Evolutionary conservation across 1,139 yeast species (phyloP), one percentile per base, ranked within the genome.

Genomic region (Pichia sp.): DNA sequence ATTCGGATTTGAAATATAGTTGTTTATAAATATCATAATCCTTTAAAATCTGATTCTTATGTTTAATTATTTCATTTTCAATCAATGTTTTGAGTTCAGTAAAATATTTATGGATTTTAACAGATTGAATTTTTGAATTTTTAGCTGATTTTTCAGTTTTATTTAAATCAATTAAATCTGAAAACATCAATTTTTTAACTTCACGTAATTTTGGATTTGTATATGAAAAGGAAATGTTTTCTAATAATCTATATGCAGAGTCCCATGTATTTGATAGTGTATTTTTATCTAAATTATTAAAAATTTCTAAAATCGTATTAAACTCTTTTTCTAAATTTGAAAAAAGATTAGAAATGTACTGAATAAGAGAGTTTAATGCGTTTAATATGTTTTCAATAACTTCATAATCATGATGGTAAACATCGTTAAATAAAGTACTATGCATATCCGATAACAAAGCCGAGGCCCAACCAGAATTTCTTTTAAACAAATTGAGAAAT

Each of bases 281-380:
- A 47, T 76, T 73, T 33, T 65, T 57, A 40, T 67, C 69, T 25
- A 80, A 57, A 19, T 70, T 56, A 39, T 64, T 65, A 37, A 79
- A 64, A 42, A 71, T 68, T 35, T 71, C 75, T 37, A 68, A 63
- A 33, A 74, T 70, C 19, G 66, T 69, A 42, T 70, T 69, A 54
- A 76, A 78, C 29, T 65, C 66, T 50, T 72, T 76, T 43, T 76
- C 80, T 8, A 60, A 43, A 7, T 50, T 45, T 23, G 52, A 50
- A 41, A 31, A 75, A 63, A 40, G 73, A 74, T 48, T 60, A 54
- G 76, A 70, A 33, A 77, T 70, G 56, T 80, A 80, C 52, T 78
- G 81, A 40, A 74, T 69, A 8, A 80, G 69, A 5, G 77, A 73
- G 45, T 69, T 73, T 29, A 80, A 61, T 15, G 83, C 69, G 38